Evolutionary conservation across 768 basidiomycete species (phyloP).

Genomic region (Russula lepida): DNA sequence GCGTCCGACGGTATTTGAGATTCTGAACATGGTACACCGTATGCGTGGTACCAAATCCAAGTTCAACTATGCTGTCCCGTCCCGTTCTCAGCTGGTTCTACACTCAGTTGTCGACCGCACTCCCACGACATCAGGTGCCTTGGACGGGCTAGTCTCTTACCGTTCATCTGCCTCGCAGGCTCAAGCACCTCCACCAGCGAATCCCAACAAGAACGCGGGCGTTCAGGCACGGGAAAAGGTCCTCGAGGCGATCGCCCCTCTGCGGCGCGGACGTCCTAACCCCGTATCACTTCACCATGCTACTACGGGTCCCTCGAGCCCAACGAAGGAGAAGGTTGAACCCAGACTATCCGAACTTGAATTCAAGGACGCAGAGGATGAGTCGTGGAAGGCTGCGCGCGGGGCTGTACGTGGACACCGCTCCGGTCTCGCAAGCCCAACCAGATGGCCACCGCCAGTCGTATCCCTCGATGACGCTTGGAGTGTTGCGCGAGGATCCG

Average conservation of each 20-base stretch:
- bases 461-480: conserved; percentile 16
- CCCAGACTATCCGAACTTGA: conserved; percentile 20
- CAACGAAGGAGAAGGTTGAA: conserved; percentile 21
- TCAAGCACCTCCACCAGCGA: conserved; percentile 23
- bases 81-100: conserved; percentile 41
- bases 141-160: conserved; percentile 36
- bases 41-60: conserved; percentile 82
- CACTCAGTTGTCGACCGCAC: conserved; percentile 22
- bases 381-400: conserved; percentile 19
- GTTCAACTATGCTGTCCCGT: conserved; percentile 57
- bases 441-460: conserved; percentile 5
- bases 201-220: conserved; percentile 40
- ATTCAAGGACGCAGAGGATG: conserved; percentile 27
- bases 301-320: conserved; percentile 26
- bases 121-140: conserved; percentile 22
- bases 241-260: conserved; percentile 69
- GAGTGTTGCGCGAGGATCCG: not conserved
- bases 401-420: conserved; percentile 21
- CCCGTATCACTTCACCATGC: conserved; percentile 15
- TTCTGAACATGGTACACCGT: conserved; percentile 73
- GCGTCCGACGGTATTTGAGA: conserved; percentile 81
- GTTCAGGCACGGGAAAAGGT: conserved; percentile 69
- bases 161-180: conserved; percentile 23
- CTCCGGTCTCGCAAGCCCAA: conserved; percentile 19
- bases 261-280: conserved; percentile 62